Percentiles rank a stretch among this genome's conserved stretches.
Evolutionary conservation across 805 yeast species (phyloP).

Genomic region (Pichia nakasei): DNA sequence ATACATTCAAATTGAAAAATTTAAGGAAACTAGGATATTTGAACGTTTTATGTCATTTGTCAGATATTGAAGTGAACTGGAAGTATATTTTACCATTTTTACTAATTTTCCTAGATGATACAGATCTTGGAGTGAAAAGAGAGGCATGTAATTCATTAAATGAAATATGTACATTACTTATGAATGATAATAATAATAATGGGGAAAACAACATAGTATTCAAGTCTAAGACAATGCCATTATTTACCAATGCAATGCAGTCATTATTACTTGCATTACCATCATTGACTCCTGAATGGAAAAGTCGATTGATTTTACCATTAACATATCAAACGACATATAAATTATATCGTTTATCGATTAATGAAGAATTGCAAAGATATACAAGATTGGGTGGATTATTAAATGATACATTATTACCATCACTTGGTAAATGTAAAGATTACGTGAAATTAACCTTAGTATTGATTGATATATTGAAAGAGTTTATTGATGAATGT

Average conservation of each 20-base stretch:
- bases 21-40: conserved; percentile 8
- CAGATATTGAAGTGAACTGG: conserved; percentile 19
- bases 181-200: neutral
- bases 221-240: conserved; percentile 16
- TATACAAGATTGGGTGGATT: conserved; percentile 14
- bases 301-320: conserved; percentile 16
- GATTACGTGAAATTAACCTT: conserved; percentile 19
- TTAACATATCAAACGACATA: conserved; percentile 18
- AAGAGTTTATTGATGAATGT: conserved; percentile 10
- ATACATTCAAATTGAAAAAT: conserved; percentile 14
- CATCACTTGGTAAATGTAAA: conserved; percentile 19
- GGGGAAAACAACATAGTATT: conserved; percentile 14
- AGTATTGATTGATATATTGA: conserved; percentile 11
- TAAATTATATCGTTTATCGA: conserved; percentile 9
- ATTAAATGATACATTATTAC: conserved; percentile 21
- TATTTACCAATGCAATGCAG: conserved; percentile 18
- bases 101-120: conserved; percentile 22
- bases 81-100: conserved; percentile 19
- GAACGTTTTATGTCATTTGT: neutral
- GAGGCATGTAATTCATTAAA: conserved; percentile 13
- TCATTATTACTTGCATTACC: conserved; percentile 26
- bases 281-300: conserved; percentile 19
- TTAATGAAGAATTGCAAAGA: conserved; percentile 5
- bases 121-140: conserved; percentile 19
- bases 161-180: conserved; percentile 7